Evolutionary conservation across 2,329 filamentous ascomycete genomes (phyloP).

Genomic region (Hypoxylon sp.): DNA sequence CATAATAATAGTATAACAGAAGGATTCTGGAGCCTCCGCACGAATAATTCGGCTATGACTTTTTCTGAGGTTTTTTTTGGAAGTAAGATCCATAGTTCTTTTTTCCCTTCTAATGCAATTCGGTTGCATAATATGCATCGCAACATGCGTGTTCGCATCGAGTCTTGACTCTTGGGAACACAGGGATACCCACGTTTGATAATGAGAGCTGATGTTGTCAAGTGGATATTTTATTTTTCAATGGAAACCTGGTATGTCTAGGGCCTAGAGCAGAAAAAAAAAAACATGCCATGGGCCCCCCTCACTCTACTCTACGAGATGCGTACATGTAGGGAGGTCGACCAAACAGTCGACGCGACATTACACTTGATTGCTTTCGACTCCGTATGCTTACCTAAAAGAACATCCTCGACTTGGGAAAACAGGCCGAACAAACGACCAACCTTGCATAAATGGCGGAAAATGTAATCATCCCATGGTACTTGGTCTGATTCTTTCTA

Average conservation of each 20-base stretch:
- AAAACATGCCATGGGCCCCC: slow-evolving; percentile 20
- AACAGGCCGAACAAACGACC: slow-evolving; percentile 14
- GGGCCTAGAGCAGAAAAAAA: too few relatives aligned
- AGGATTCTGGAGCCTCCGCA: too few relatives aligned
- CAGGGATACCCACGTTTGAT: slow-evolving; percentile 27
- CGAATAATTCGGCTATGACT: slow-evolving; percentile 26
- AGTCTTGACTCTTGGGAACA: slow-evolving; percentile 29
- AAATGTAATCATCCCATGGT: slow-evolving; percentile 32
- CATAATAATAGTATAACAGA: slow-evolving; percentile 32
- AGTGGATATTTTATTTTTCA: slow-evolving; percentile 8
- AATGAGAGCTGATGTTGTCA: slow-evolving; percentile 12
- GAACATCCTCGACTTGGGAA: slow-evolving; percentile 3
- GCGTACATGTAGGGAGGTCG: slow-evolving; percentile 5
- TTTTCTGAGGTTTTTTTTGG: too few relatives aligned
- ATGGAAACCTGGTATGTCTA: slow-evolving; percentile 22
- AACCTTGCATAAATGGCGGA: slow-evolving; percentile 34
- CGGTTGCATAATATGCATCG: slow-evolving; percentile 28
- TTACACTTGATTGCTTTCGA: too few relatives aligned
- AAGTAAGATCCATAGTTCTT: slow-evolving; percentile 11
- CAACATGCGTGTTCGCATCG: slow-evolving; percentile 29
- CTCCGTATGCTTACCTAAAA: slow-evolving; percentile 18
- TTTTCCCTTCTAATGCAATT: slow-evolving; percentile 26
- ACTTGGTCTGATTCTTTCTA: slow-evolving; percentile 28
- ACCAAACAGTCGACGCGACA: too few relatives aligned
- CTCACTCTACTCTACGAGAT: slow-evolving; percentile 9